A percentile compares a stretch with the other conserved stretches of the same genome.
These are phyloP conservation scores for Tricholoma matsutake DNA, from an alignment of 768 basidiomycete genomes.

Conservation along the genomic window DNA sequence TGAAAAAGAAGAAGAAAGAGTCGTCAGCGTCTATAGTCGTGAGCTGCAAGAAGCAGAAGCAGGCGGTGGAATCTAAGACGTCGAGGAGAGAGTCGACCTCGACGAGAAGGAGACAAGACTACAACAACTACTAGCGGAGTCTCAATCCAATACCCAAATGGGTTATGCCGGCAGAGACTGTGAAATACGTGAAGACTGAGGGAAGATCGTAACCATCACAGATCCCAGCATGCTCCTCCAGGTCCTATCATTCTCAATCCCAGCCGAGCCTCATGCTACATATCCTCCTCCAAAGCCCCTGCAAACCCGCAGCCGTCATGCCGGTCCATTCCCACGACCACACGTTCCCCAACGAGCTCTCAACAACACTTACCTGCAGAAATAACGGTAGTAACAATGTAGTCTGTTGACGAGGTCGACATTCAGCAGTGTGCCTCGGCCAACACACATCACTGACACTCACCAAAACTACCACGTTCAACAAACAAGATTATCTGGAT, in stretches of 20 bases:
- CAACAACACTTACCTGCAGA: background rate
- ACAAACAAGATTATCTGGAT: background rate
- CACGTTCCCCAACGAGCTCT: slow-evolving; percentile 39
- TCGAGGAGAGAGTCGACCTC: slow-evolving; percentile 14
- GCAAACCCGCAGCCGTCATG: slow-evolving; percentile 12
- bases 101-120: slow-evolving; percentile 21
- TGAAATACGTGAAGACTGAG: slow-evolving; percentile 2
- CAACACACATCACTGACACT: slow-evolving; percentile 1
- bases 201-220: slow-evolving; percentile 16
- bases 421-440: background rate
- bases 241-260: slow-evolving; percentile 14
- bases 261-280: slow-evolving; percentile 12
- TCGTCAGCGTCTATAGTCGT: slow-evolving; percentile 48
- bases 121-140: slow-evolving; percentile 18
- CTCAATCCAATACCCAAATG: slow-evolving; percentile 20
- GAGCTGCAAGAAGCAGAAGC: slow-evolving; percentile 27
- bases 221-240: slow-evolving; percentile 9
- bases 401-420: slow-evolving; percentile 4
- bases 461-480: slow-evolving; percentile 11
- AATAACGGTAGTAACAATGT: background rate
- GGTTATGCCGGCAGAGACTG: slow-evolving; percentile 15
- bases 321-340: slow-evolving; percentile 31
- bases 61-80: slow-evolving; percentile 13
- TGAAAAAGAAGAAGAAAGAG: slow-evolving; percentile 27
- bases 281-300: slow-evolving; percentile 6